These are phyloP conservation scores for Pyricularia sp. DNA, from an alignment of 2,329 filamentous ascomycete species.

Conservation along the genomic window DNA sequence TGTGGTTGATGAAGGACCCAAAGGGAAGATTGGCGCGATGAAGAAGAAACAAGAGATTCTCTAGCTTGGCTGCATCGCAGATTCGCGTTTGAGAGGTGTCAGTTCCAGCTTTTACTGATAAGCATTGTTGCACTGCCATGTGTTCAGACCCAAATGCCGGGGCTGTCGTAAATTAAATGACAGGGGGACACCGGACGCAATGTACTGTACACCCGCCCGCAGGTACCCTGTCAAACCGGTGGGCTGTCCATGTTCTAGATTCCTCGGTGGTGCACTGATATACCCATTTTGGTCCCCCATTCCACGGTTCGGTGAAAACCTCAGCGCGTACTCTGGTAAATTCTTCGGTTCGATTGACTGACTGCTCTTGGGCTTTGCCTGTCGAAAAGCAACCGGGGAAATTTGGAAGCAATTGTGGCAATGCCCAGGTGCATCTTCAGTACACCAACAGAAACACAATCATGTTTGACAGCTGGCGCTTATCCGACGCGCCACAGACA, in stretches of 20 bases:
- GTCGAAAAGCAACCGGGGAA: neutral
- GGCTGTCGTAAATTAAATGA: neutral
- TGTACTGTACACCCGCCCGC: neutral
- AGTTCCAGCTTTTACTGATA: neutral
- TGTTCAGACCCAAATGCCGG: neutral
- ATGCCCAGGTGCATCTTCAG: neutral
- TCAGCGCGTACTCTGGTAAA: neutral
- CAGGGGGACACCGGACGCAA: neutral
- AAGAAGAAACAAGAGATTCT: neutral
- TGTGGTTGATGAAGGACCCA: neutral
- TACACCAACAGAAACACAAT: neutral
- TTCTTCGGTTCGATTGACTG: neutral
- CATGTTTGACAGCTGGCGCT: neutral
- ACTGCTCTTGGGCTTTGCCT: neutral
- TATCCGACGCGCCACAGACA: neutral
- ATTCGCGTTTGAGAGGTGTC: neutral
- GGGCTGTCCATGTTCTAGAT: neutral
- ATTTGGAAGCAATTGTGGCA: neutral
- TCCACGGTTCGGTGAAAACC: neutral
- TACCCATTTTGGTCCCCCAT: neutral
- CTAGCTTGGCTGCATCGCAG: neutral
- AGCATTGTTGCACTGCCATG: neutral
- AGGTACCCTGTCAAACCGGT: neutral
- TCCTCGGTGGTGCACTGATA: neutral
- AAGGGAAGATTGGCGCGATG: neutral